Evolutionary conservation across 1,284 basidiomycete genomes (phyloP).

Genomic region (Thelephora terrestris): DNA sequence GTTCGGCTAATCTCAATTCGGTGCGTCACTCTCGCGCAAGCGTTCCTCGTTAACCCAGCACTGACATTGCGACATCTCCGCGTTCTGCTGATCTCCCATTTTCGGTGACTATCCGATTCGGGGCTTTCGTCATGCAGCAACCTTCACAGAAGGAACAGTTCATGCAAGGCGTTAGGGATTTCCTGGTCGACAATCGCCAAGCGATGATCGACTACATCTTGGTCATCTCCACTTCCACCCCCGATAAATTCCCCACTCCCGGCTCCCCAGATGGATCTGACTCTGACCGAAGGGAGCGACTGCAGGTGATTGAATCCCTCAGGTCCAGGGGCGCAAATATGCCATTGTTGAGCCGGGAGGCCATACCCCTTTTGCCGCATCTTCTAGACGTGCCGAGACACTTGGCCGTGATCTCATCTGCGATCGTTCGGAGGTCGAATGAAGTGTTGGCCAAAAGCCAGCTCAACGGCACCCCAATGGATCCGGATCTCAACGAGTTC

Average conservation of each 20-base stretch:
- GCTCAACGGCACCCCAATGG: slow-evolving; percentile 15
- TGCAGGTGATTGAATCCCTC: slow-evolving; percentile 43
- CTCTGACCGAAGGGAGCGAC: slow-evolving; percentile 39
- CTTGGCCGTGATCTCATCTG: slow-evolving; percentile 62
- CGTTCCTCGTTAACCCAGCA: no score
- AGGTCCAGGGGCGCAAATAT: slow-evolving; percentile 42
- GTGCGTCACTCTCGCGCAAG: slow-evolving; percentile 29
- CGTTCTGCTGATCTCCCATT: slow-evolving; percentile 2
- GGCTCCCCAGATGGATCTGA: slow-evolving; percentile 18
- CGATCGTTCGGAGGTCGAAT: slow-evolving; percentile 47
- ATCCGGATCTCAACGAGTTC: slow-evolving; percentile 18
- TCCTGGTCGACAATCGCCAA: slow-evolving; percentile 45
- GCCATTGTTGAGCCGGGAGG: slow-evolving; percentile 51
- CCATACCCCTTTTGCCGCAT: slow-evolving; percentile 59
- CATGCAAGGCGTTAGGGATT: slow-evolving; percentile 61
- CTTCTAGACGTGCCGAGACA: slow-evolving; percentile 63
- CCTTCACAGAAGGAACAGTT: slow-evolving; percentile 59
- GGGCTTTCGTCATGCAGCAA: slow-evolving; percentile 22
- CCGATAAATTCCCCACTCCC: slow-evolving; percentile 20
- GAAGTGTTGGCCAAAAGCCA: slow-evolving; percentile 36
- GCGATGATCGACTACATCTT: slow-evolving; percentile 70
- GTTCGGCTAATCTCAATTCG: slow-evolving; percentile 66
- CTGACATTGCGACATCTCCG: neutral
- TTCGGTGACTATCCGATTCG: neutral
- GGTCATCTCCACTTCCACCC: slow-evolving; percentile 50